These are phyloP conservation scores for Cercospora sp. DNA, from an alignment of 2,329 filamentous ascomycete species.

Conservation along the genomic window DNA sequence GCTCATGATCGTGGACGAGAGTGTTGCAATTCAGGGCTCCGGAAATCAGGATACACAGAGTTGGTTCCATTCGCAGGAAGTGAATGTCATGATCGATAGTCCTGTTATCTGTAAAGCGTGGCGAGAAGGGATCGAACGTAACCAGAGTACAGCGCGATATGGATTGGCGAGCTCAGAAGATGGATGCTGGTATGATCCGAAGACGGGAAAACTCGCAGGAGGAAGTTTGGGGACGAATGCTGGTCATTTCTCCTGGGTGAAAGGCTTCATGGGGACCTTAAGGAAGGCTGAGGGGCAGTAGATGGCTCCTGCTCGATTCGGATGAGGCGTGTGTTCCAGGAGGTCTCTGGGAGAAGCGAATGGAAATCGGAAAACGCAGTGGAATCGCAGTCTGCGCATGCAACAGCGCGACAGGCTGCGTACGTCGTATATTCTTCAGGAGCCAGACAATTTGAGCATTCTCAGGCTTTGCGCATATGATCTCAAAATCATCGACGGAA, in stretches of 20 bases:
- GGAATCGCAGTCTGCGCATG: background rate
- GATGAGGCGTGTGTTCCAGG: background rate
- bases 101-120: constrained; percentile 54
- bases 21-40: constrained; percentile 69
- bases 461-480: background rate
- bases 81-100: constrained; percentile 74
- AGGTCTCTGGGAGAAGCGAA: background rate
- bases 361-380: background rate
- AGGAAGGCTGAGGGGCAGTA: constrained; percentile 26
- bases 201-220: constrained; percentile 42
- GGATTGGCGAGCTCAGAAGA: constrained; percentile 56
- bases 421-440: too few relatives aligned
- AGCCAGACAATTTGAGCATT: background rate
- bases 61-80: constrained; percentile 76
- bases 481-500: background rate
- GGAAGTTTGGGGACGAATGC: constrained; percentile 47
- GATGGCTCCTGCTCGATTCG: background rate
- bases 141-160: constrained; percentile 66
- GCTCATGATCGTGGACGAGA: constrained; percentile 70
- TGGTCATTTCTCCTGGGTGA: constrained; percentile 28
- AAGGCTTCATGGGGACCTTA: constrained; percentile 26
- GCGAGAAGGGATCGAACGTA: constrained; percentile 43
- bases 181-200: constrained; percentile 62
- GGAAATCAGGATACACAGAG: constrained; percentile 81
- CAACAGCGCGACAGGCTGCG: background rate